These are phyloP conservation scores for Coemansia brasiliensis DNA, from an alignment of 192 early-diverging fungal species.

Conservation along the genomic window DNA sequence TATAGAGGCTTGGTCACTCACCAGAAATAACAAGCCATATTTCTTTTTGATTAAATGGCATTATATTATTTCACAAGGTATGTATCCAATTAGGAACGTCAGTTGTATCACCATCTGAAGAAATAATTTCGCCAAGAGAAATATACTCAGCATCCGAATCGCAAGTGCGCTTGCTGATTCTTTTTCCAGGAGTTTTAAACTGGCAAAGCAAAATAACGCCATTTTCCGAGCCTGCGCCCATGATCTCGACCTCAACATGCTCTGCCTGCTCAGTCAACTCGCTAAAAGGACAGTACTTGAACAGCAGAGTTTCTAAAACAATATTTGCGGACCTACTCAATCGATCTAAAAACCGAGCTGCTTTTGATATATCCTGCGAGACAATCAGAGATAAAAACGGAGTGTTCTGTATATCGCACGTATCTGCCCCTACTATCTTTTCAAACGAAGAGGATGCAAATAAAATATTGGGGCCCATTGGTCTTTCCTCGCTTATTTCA, in stretches of 20 bases:
- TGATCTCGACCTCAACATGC: slow-evolving; percentile 21
- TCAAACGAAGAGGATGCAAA: slow-evolving; percentile 29
- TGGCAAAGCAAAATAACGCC: slow-evolving; percentile 38
- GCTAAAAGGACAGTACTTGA: not conserved
- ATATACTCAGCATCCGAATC: slow-evolving; percentile 8
- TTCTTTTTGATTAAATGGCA: not conserved
- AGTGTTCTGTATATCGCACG: slow-evolving; percentile 21
- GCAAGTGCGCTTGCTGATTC: not conserved
- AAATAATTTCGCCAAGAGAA: slow-evolving; percentile 33
- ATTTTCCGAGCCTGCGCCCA: slow-evolving; percentile 26
- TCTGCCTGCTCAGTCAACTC: not conserved
- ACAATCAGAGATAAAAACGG: slow-evolving; percentile 23
- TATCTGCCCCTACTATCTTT: slow-evolving; percentile 12
- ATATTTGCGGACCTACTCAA: slow-evolving; percentile 3
- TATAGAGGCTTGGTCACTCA: too few relatives aligned
- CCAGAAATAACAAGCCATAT: not conserved
- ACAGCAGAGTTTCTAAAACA: not conserved
- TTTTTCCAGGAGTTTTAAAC: not conserved
- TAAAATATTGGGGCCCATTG: slow-evolving; percentile 20
- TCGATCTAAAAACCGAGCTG: slow-evolving; percentile 13
- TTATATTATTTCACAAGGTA: not conserved
- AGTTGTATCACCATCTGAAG: slow-evolving; percentile 19
- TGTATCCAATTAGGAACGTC: slow-evolving; percentile 5
- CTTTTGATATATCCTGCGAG: slow-evolving; percentile 10
- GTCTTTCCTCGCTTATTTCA: not conserved